Conservation (phyloP, 2,329 filamentous ascomycete species). For the Colletotrichum noveboracense region DNA sequence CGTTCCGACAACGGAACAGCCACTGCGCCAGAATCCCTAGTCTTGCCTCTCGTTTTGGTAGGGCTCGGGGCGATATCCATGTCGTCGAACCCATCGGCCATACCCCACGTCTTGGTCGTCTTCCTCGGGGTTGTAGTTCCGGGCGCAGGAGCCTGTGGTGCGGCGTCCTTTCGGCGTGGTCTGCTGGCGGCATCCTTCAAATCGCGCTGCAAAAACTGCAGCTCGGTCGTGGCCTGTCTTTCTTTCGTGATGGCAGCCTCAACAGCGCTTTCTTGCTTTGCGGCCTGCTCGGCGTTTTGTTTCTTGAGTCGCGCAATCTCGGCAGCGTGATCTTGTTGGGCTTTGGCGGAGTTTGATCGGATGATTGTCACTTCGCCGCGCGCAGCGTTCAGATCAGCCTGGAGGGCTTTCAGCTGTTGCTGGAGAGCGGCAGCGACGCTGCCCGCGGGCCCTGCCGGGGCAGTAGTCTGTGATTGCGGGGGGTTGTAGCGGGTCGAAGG, state of each 20-base stretch:
- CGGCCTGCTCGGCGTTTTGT: slow-evolving; percentile 66
- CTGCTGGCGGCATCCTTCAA: slow-evolving; percentile 63
- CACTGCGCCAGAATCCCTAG: slow-evolving; percentile 46
- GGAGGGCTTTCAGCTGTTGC: slow-evolving; percentile 56
- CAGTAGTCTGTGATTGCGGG: slow-evolving; percentile 36
- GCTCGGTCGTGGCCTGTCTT: slow-evolving; percentile 70
- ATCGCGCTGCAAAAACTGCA: slow-evolving; percentile 76
- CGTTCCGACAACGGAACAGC: slow-evolving; percentile 53
- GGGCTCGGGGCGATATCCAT: slow-evolving; percentile 61
- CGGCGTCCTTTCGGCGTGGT: slow-evolving; percentile 50
- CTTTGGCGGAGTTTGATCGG: slow-evolving; percentile 71
- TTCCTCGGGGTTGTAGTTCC: slow-evolving; percentile 63
- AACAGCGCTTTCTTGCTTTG: slow-evolving; percentile 67
- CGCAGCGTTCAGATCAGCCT: slow-evolving; percentile 64
- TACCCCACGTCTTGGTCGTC: slow-evolving; percentile 56
- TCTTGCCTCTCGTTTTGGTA: slow-evolving; percentile 51
- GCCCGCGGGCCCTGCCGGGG: slow-evolving; percentile 25
- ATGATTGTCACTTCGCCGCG: slow-evolving; percentile 77
- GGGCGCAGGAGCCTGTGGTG: slow-evolving; percentile 24
- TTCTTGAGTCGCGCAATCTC: slow-evolving; percentile 67
- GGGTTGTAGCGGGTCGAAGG: slow-evolving; percentile 32
- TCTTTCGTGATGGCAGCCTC: slow-evolving; percentile 70
- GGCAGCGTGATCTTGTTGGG: slow-evolving; percentile 65
- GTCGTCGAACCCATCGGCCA: slow-evolving; percentile 81
- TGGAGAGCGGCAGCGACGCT: slow-evolving; percentile 53